Evolutionary conservation across 2,329 filamentous ascomycete species (phyloP).

Genomic region (Apiospora saccharicola): DNA sequence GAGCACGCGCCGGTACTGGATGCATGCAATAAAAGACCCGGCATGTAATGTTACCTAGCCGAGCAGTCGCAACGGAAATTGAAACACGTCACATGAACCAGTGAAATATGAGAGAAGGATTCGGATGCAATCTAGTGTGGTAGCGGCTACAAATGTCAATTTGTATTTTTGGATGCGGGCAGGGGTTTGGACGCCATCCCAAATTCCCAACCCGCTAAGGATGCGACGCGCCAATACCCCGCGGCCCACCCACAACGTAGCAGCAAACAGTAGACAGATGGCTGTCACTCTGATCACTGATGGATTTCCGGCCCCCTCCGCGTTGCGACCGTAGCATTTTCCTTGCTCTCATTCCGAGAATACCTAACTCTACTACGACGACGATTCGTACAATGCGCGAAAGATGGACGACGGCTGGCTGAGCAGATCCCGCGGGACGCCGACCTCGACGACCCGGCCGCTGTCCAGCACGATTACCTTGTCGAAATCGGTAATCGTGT

Average conservation of each 20-base stretch:
- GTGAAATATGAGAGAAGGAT: not conserved
- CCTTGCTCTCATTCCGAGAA: no score
- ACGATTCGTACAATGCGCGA: constrained; percentile 8
- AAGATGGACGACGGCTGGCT: constrained; percentile 1
- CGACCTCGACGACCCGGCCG: constrained; percentile 61
- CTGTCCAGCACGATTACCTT: constrained; percentile 64
- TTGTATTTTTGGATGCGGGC: constrained; percentile 7
- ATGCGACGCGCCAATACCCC: constrained; percentile 10
- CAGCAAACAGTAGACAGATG: not conserved
- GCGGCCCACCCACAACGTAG: not conserved
- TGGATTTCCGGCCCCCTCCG: not conserved
- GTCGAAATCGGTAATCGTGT: constrained; percentile 61
- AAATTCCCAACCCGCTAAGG: not conserved
- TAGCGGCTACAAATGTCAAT: not conserved
- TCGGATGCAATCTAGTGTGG: constrained; percentile 21
- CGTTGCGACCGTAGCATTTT: constrained; percentile 5
- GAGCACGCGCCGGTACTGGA: not conserved
- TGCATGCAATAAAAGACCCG: constrained; percentile 14
- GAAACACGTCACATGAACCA: constrained; percentile 21
- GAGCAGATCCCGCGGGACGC: constrained; percentile 62
- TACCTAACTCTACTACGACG: constrained; percentile 3
- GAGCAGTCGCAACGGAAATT: not conserved
- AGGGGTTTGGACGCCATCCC: not conserved
- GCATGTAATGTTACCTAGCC: constrained; percentile 3
- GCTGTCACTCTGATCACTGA: not conserved